Percentiles rank a stretch among this genome's conserved stretches.
Conservation (phyloP, 2,329 filamentous ascomycete genomes). For the Colletotrichum lentis region DNA sequence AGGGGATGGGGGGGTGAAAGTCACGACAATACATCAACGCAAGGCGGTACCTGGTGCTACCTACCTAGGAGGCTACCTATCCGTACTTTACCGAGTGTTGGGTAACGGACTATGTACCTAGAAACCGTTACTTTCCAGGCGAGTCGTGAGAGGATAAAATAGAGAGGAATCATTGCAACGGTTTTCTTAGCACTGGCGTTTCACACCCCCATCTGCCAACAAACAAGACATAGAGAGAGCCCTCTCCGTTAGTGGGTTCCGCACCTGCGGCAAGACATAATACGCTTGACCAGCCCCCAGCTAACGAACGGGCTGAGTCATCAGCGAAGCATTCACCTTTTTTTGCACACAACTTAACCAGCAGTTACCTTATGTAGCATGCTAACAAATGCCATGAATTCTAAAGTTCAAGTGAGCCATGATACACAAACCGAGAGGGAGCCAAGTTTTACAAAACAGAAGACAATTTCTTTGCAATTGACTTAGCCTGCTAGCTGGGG, state of each 20-base stretch:
- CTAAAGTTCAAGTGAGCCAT: too few species aligned
- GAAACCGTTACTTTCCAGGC: neutral
- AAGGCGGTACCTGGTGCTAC: neutral
- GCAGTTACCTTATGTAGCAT: too few species aligned
- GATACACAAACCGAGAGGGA: too few species aligned
- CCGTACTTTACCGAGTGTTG: neutral
- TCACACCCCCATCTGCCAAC: neutral
- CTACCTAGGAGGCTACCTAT: too few species aligned
- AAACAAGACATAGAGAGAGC: slow-evolving; percentile 4
- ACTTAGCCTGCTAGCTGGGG: too few species aligned
- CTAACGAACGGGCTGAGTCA: too few species aligned
- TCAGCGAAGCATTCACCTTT: too few species aligned
- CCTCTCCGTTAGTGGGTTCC: slow-evolving; percentile 14
- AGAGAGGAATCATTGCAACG: neutral
- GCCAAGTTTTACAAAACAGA: too few species aligned
- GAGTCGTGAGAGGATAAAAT: neutral
- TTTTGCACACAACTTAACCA: too few species aligned
- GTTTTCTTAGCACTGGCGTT: slow-evolving; percentile 14
- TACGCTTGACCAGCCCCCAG: too few species aligned
- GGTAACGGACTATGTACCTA: neutral
- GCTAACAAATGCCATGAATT: too few species aligned
- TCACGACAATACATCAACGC: neutral
- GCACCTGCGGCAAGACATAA: slow-evolving; percentile 16
- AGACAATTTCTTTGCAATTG: too few species aligned
- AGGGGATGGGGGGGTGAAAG: neutral